A percentile compares a stretch with the other conserved stretches of the same genome.
Evolutionary conservation across 140 eudicot species (phyloP).

Genomic region (Anethum foeniculum): DNA sequence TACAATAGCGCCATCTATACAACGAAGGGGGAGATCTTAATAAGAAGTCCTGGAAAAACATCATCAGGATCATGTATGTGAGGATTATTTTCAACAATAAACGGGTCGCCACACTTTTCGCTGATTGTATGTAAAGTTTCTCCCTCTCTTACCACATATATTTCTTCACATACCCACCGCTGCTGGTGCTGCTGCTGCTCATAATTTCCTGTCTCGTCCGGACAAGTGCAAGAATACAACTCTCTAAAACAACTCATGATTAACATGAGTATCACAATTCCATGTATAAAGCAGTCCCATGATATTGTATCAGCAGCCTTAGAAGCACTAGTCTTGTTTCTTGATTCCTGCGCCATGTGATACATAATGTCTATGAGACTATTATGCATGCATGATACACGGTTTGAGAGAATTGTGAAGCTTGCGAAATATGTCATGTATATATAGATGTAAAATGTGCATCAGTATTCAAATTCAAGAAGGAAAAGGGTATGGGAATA

Average conservation of each 20-base stretch:
- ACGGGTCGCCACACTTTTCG: neutral
- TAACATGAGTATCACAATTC: neutral
- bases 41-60: neutral
- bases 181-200: neutral
- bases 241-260: neutral
- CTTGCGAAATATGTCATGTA: neutral
- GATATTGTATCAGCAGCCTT: neutral
- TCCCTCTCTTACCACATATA: neutral
- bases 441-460: neutral
- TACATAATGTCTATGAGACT: neutral
- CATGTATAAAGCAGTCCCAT: neutral
- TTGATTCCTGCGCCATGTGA: neutral
- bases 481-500: neutral
- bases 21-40: too few relatives aligned
- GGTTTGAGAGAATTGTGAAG: too few relatives aligned
- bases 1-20: too few relatives aligned
- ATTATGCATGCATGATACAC: neutral
- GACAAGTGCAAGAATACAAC: neutral
- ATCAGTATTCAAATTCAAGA: neutral
- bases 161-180: neutral
- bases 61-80: conserved; percentile 7
- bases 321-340: neutral
- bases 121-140: neutral
- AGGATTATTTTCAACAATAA: conserved; percentile 1
- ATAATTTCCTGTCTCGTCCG: neutral